Conservation (phyloP, 2,329 filamentous ascomycete species). For the Cercospora sesami region DNA sequence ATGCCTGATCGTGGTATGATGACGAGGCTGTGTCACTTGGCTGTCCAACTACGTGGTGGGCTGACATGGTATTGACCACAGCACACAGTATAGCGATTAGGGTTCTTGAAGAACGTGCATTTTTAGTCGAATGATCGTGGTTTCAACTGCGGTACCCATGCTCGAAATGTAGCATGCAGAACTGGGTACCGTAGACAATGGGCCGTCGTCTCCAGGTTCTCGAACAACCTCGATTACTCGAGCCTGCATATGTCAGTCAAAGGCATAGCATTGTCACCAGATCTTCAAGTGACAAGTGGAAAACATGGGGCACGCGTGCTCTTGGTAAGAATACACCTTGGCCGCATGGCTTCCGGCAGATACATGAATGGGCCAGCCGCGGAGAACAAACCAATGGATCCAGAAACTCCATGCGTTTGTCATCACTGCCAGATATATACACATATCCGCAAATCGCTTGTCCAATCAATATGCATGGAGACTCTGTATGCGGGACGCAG, state of each 20-base stretch:
- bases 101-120: neutral
- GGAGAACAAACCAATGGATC: neutral
- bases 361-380: neutral
- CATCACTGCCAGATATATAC: neutral
- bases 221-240: neutral
- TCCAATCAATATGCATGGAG: neutral
- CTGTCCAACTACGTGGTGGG: neutral
- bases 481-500: neutral
- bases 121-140: neutral
- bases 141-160: neutral
- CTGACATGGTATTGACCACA: neutral
- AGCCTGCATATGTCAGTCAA: neutral
- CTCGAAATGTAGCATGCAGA: neutral
- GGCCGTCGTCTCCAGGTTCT: neutral
- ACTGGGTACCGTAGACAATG: neutral
- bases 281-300: too few species aligned
- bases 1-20: neutral
- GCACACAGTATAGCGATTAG: neutral
- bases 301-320: too few species aligned
- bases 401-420: neutral
- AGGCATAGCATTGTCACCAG: too few species aligned
- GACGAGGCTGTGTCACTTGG: neutral
- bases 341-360: neutral
- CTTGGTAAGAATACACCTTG: neutral
- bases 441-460: neutral